phyloP scores from a whole-genome alignment of 805 yeast genomes.

The Saccharomycopsis schoenii region DNA sequence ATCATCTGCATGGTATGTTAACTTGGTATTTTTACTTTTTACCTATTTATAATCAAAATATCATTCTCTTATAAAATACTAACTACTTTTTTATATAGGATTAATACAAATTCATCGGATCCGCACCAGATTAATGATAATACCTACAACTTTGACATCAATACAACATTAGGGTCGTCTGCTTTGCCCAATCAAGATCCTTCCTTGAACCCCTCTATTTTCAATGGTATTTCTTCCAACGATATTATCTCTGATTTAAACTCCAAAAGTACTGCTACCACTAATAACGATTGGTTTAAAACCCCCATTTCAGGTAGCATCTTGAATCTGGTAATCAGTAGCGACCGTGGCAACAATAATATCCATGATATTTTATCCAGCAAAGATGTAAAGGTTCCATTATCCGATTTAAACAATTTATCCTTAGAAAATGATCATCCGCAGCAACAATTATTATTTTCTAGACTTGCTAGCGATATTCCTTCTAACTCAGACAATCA shows the following conservation, averaged over 20 bases:
- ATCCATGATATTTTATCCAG: background rate
- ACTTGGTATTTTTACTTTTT: background rate
- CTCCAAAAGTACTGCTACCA: background rate
- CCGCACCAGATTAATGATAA: background rate
- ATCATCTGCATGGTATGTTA: background rate
- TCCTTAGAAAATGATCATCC: background rate
- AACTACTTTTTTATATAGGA: background rate
- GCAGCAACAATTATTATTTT: background rate
- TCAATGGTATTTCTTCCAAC: background rate
- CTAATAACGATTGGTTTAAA: background rate
- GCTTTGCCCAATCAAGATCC: background rate
- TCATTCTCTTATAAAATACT: background rate
- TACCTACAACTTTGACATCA: background rate
- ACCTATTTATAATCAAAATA: background rate
- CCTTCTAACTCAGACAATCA: background rate
- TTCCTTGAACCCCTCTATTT: background rate
- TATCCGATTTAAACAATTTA: background rate
- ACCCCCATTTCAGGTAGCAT: background rate
- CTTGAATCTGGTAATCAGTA: background rate
- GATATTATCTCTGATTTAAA: background rate
- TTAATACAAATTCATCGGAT: background rate
- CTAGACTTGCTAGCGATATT: background rate
- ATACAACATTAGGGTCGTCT: background rate
- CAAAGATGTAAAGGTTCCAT: background rate
- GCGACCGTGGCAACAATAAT: background rate